Conservation (phyloP, 805 yeast species). For the Henningerozyma blattae region DNA sequence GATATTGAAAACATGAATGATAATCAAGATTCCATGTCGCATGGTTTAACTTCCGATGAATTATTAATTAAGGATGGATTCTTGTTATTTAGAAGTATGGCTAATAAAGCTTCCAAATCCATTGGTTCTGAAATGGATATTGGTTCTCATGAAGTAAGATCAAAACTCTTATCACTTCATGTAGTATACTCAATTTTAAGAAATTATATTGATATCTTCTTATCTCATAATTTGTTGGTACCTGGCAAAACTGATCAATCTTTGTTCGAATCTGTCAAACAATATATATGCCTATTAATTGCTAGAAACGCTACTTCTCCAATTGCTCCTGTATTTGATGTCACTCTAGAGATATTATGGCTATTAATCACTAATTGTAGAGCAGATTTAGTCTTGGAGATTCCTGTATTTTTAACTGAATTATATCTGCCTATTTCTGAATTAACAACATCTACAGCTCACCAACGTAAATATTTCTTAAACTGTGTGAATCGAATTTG, state of each 20-base stretch:
- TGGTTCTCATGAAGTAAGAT: slow-evolving; percentile 86
- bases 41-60: slow-evolving; percentile 38
- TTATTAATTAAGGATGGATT: slow-evolving; percentile 80
- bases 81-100: slow-evolving; percentile 85
- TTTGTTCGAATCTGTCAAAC: slow-evolving; percentile 70
- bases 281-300: slow-evolving; percentile 68
- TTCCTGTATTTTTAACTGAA: slow-evolving; percentile 86
- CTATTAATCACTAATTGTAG: slow-evolving; percentile 70
- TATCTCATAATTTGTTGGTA: slow-evolving; percentile 44
- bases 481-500: slow-evolving; percentile 72
- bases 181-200: slow-evolving; percentile 75
- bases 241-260: slow-evolving; percentile 45
- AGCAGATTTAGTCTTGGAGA: slow-evolving; percentile 80
- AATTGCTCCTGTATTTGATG: slow-evolving; percentile 81
- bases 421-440: slow-evolving; percentile 91
- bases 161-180: slow-evolving; percentile 80
- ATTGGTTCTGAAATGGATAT: slow-evolving; percentile 69
- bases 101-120: slow-evolving; percentile 78
- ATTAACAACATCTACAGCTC: slow-evolving; percentile 80
- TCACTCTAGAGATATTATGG: slow-evolving; percentile 93
- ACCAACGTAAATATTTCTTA: slow-evolving; percentile 81
- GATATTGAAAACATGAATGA: slow-evolving; percentile 34
- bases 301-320: slow-evolving; percentile 91
- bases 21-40: slow-evolving; percentile 4
- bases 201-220: slow-evolving; percentile 74